These are phyloP conservation scores for Pisolithus thermaeus DNA, from an alignment of 1,284 basidiomycete species.

Conservation along the genomic window DNA sequence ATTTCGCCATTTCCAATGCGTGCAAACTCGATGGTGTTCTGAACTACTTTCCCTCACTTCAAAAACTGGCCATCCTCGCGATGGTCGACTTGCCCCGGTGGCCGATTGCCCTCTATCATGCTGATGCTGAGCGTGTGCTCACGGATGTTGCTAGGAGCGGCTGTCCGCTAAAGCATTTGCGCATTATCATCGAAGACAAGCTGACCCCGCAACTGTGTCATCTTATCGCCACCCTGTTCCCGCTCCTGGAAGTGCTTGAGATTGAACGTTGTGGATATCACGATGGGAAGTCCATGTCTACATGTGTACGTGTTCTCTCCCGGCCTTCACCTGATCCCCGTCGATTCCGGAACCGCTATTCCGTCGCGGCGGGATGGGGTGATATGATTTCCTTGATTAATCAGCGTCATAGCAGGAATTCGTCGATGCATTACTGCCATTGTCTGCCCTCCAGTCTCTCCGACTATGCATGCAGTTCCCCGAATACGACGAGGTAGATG, in stretches of 20 bases:
- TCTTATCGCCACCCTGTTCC: conserved; percentile 23
- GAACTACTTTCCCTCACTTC: conserved; percentile 25
- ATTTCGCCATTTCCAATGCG: conserved; percentile 29
- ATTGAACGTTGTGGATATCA: conserved; percentile 30
- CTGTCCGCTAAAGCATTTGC: conserved; percentile 26
- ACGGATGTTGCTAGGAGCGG: conserved; percentile 25
- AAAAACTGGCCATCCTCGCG: conserved; percentile 26
- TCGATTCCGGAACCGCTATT: conserved; percentile 10
- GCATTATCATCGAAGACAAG: conserved; percentile 28
- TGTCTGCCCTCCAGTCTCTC: conserved; percentile 20
- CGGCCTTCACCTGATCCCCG: conserved; percentile 8
- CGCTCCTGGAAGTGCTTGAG: conserved; percentile 26
- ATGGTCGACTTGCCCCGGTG: conserved; percentile 28
- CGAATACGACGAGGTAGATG: conserved; percentile 29
- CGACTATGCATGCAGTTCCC: conserved; percentile 30
- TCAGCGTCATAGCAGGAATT: conserved; percentile 28
- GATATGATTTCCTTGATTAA: conserved; percentile 25
- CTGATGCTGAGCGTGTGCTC: conserved; percentile 25
- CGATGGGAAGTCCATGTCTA: conserved; percentile 30
- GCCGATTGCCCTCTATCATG: conserved; percentile 29
- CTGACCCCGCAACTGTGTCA: conserved; percentile 26
- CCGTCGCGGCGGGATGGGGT: conserved; percentile 21
- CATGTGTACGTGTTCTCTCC: conserved; percentile 25
- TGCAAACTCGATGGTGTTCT: conserved; percentile 23
- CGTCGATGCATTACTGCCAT: conserved; percentile 26